Percentiles rank a stretch among this genome's conserved stretches.
These are phyloP conservation scores for Chlorophyllum brunneum DNA, from an alignment of 768 basidiomycete species.

Conservation along the genomic window DNA sequence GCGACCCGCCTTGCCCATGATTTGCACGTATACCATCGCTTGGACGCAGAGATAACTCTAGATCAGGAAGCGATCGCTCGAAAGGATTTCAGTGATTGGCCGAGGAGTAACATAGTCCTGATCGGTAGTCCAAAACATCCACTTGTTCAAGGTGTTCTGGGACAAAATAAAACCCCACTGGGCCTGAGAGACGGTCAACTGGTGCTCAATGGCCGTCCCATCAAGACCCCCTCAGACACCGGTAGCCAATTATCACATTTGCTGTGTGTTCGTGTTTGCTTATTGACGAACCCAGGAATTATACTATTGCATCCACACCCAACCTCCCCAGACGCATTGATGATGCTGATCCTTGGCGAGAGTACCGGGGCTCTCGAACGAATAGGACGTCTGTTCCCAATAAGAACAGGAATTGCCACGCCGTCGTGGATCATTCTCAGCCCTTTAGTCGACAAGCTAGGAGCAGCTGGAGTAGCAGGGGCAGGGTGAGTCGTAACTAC, in stretches of 20 bases:
- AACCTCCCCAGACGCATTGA: constrained; percentile 15
- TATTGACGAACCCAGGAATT: constrained; percentile 13
- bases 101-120: constrained; percentile 52
- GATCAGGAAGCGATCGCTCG: constrained; percentile 32
- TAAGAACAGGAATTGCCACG: constrained; percentile 72
- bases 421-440: constrained; percentile 78
- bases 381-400: constrained; percentile 70
- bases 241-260: constrained; percentile 21
- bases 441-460: constrained; percentile 46
- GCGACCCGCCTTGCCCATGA: constrained; percentile 69
- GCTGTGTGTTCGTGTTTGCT: background rate
- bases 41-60: constrained; percentile 61
- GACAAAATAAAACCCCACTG: constrained; percentile 29
- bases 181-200: constrained; percentile 22
- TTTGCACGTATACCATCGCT: constrained; percentile 60
- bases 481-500: constrained; percentile 57
- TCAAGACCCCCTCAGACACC: constrained; percentile 23
- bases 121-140: constrained; percentile 41
- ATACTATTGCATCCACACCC: constrained; percentile 67
- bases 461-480: constrained; percentile 70
- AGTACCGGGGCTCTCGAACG: constrained; percentile 59
- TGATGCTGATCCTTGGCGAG: constrained; percentile 56
- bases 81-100: constrained; percentile 21
- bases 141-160: constrained; percentile 30
- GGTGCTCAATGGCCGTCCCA: constrained; percentile 21